These are phyloP conservation scores for Leccinum broughii DNA, from an alignment of 768 basidiomycete species.

Conservation along the genomic window DNA sequence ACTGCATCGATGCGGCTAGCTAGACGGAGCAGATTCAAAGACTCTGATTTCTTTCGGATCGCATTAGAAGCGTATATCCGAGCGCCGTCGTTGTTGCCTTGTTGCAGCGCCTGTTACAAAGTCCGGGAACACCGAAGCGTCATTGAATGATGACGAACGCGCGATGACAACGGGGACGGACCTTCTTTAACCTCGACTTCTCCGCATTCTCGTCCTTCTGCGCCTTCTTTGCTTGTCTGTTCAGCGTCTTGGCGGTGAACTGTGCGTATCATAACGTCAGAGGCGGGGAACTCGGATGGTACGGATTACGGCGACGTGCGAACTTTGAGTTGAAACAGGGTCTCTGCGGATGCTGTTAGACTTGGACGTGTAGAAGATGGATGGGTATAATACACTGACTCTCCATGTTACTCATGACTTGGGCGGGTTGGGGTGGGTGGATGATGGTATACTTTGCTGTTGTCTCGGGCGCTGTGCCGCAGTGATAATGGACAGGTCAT, in stretches of 20 bases:
- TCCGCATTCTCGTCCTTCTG: slow-evolving; percentile 92
- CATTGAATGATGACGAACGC: background rate
- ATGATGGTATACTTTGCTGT: background rate
- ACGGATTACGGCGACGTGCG: slow-evolving; percentile 16
- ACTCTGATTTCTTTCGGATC: slow-evolving; percentile 96
- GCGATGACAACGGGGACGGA: slow-evolving; percentile 28
- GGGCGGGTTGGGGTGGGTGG: background rate
- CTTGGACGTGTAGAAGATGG: background rate
- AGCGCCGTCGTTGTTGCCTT: slow-evolving; percentile 96
- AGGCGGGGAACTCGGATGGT: slow-evolving; percentile 6
- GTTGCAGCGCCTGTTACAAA: slow-evolving; percentile 79
- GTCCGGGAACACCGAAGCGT: background rate
- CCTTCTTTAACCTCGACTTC: slow-evolving; percentile 93
- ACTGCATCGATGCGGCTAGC: slow-evolving; percentile 95
- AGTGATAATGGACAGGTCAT: slow-evolving; percentile 1
- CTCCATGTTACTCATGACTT: slow-evolving; percentile 78
- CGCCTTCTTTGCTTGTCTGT: slow-evolving; percentile 94
- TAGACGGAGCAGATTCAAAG: slow-evolving; percentile 86
- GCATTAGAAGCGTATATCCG: slow-evolving; percentile 98
- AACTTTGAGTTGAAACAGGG: slow-evolving; percentile 98
- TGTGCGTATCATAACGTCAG: slow-evolving; percentile 34
- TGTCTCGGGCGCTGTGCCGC: background rate
- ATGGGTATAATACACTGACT: slow-evolving; percentile 53
- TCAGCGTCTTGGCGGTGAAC: slow-evolving; percentile 98
- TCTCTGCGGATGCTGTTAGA: slow-evolving; percentile 56